Conservation (phyloP, 441 rosid species). For the Daphne laureola region DNA sequence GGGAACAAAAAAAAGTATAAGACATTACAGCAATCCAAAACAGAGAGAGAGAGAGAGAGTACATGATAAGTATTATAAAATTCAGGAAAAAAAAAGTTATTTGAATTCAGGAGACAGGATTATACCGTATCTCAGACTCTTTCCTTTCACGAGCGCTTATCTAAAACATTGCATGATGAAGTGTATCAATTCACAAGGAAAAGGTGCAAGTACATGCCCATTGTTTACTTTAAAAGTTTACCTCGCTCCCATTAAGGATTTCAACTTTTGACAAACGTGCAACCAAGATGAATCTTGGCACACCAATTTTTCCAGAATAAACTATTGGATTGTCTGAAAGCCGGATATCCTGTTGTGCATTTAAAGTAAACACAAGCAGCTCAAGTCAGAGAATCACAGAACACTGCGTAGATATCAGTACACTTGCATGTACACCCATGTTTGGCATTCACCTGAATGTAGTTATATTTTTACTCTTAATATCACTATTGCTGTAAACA, state of each 20-base stretch:
- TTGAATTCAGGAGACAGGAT: conserved; percentile 3
- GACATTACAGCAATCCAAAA: conserved; percentile 5
- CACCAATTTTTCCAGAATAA: conserved; percentile 70
- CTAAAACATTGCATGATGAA: conserved; percentile 28
- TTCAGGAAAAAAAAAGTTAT: conserved; percentile 8
- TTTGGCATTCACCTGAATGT: too few relatives aligned
- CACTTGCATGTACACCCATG: too few relatives aligned
- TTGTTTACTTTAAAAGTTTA: conserved; percentile 22
- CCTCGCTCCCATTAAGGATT: conserved; percentile 95
- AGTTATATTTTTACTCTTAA: too few relatives aligned
- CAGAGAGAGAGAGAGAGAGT: not conserved
- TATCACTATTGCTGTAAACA: too few relatives aligned
- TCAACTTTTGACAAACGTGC: conserved; percentile 72
- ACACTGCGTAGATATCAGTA: too few relatives aligned
- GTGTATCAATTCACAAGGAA: conserved; percentile 18
- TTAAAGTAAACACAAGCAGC: not conserved
- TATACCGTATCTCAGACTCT: conserved; percentile 93
- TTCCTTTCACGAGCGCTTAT: conserved; percentile 77
- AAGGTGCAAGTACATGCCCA: conserved; percentile 1
- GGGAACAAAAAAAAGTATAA: not conserved
- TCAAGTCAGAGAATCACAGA: too few relatives aligned
- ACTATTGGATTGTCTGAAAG: conserved; percentile 83
- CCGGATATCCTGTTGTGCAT: conserved; percentile 60
- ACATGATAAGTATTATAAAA: not conserved
- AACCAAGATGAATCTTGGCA: conserved; percentile 70